A percentile compares a stretch with the other conserved stretches of the same genome.
phyloP scores from a whole-genome alignment of 2,329 filamentous ascomycete genomes.

The Sporothrix brunneoviolacea region DNA sequence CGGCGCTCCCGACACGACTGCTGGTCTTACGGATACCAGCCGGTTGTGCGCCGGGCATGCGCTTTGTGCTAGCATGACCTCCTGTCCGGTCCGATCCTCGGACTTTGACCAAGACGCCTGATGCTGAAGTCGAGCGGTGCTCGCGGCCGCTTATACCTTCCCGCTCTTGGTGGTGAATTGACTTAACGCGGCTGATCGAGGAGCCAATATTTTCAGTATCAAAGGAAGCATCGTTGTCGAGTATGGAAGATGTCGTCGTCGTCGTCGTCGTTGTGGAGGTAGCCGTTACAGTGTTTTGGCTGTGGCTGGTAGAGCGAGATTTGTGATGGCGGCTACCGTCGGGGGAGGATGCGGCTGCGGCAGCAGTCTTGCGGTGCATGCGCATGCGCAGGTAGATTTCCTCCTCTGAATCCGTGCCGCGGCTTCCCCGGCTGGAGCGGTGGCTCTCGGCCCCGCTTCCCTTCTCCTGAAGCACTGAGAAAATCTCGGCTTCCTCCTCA shows the following conservation, averaged over 20 bases:
- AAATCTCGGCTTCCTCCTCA: slow-evolving; percentile 42
- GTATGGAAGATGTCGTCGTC: slow-evolving; percentile 42
- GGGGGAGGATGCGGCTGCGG: slow-evolving; percentile 52
- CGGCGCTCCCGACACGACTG: slow-evolving; percentile 56
- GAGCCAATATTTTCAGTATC: slow-evolving; percentile 65
- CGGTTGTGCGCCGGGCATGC: slow-evolving; percentile 43
- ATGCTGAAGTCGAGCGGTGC: slow-evolving; percentile 45
- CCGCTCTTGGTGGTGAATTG: slow-evolving; percentile 37
- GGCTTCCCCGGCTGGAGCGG: slow-evolving; percentile 53
- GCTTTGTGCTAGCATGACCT: slow-evolving; percentile 40
- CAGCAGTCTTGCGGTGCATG: slow-evolving; percentile 56
- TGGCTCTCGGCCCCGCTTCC: slow-evolving; percentile 53
- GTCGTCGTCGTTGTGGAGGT: slow-evolving; percentile 60
- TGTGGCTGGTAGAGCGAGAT: slow-evolving; percentile 26
- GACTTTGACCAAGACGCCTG: slow-evolving; percentile 56
- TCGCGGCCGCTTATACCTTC: slow-evolving; percentile 15
- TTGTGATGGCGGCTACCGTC: slow-evolving; percentile 50
- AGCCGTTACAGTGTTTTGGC: slow-evolving; percentile 53
- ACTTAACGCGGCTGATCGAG: slow-evolving; percentile 42
- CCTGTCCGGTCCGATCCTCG: slow-evolving; percentile 34
- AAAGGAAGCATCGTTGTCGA: slow-evolving; percentile 62
- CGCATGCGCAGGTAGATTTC: slow-evolving; percentile 73
- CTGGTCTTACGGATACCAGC: slow-evolving; percentile 59
- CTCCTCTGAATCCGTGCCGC: slow-evolving; percentile 65
- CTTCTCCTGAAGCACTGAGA: slow-evolving; percentile 41